Evolutionary conservation across 805 yeast species (phyloP), one percentile per base, ranked within the genome.

Genomic region (Ogataea wickerhamii): DNA sequence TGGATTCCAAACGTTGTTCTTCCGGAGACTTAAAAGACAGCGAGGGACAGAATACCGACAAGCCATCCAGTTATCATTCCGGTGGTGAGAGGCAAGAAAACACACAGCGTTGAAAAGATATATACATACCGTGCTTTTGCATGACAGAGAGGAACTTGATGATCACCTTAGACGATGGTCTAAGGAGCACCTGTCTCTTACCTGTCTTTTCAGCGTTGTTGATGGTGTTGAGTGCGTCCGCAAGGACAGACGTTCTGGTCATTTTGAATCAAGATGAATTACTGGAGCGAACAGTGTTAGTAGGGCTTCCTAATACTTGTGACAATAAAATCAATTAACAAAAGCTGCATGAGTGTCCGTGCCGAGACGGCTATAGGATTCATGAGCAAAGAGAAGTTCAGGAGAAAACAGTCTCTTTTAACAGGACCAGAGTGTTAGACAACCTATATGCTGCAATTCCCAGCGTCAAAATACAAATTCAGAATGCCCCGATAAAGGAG

Each of bases 191-290:
- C 78, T 89, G 98, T 79, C 98, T 86, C 80, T 89, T 91, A 74
- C 98, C 98, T 72, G 96, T 82, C 75, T 88, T 91, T 78, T 91
- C 97, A 75, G 98, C 98, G 74, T 91, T 89, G 91, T 89, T 88
- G 74, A 89, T 89, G 64, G 96, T 83, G 76, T 91, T 91, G 67
- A 89, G 83, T 69, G 97, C 97, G 78, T 89, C 98, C 68, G 96
- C 96, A 71, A 89, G 85, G 72, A 84, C 97, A 64, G 98, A 89
- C 60, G 96, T 80, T 79, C 97, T 89, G 72, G 97, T 87, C 98
- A 91, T 88, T 71, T 65, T 76, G 53, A 22, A 20, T 32, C 37
- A 36, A 26, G 28, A 19, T 13, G n/a, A n/a, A n/a, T n/a, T n/a
- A n/a, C n/a, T n/a, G 32, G 19, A 28, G 43, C 51, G 37, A 37